Evolutionary conservation across 176 grass and related monocot species (phyloP), one percentile per base, ranked within the genome.

Genomic region (Pharus latifolius): DNA sequence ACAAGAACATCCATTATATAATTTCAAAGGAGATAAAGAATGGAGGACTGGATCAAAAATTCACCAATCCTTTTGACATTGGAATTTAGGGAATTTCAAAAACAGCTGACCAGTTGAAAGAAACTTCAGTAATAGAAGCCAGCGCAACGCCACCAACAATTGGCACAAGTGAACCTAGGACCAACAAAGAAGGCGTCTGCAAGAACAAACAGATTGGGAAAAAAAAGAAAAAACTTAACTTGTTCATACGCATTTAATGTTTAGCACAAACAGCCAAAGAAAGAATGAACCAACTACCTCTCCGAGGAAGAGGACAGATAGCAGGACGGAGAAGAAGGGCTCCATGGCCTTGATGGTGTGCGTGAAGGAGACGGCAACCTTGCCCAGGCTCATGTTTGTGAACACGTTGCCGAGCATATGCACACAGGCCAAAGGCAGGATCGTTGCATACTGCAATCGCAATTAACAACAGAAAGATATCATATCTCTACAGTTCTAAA

Each of bases 261-360:
- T 63, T 7, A 76, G 65, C 29, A 3, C 6, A 76, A 16, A 23
- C 0, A 5, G 12, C 2, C 25, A n/a, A 9, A 49, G 1, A 23
- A 62, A 25, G 37, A 52, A 14, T 22, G 34, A 42, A 51, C 20
- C 14, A 53, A 54, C 8, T 63, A 99, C 95, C 95, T 79, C 56
- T 9, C 77, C 65, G 28, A 94, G 84, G 79, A 94, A 91, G n/a
- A 99, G 16, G 12, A 86, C 42, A 7, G 95, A 99, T 61, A 99
- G 87, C 27, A 99, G 34, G 27, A 99, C 87, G 2, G 95, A 91
- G 73, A 94, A 99, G 68, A 99, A 94, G 63, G 90, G 95, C 68
- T 99, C 95, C 82, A 91, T 85, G 46, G 95, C 90, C 76, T 94
- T 99, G 75, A 99, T 80, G 37, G 95, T 99, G 69, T 99, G 90